Evolutionary conservation across 2,329 filamentous ascomycete species (phyloP).

Genomic region (Phialophora expanda): DNA sequence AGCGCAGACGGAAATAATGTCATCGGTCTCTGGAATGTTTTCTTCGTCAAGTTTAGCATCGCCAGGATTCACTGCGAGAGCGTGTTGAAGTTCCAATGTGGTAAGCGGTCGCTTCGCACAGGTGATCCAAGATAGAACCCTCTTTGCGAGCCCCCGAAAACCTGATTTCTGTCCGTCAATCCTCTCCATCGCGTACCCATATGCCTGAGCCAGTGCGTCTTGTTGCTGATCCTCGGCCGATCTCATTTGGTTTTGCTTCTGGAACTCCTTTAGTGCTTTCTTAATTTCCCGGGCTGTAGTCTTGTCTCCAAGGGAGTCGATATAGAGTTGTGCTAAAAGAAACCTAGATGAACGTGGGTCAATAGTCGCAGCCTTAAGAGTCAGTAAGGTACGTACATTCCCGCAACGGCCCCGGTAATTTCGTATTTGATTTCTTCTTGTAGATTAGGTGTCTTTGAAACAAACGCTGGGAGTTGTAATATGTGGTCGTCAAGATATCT

Average conservation of each 20-base stretch:
- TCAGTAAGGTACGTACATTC: constrained; percentile 35
- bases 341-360: constrained; percentile 16
- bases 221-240: neutral
- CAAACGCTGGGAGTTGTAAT: constrained; percentile 14
- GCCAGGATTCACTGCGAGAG: constrained; percentile 38
- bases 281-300: neutral
- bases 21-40: constrained; percentile 34
- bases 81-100: constrained; percentile 39
- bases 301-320: constrained; percentile 1
- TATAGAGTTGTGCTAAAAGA: constrained; percentile 22
- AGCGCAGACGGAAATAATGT: constrained; percentile 38
- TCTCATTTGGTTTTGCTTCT: constrained; percentile 1
- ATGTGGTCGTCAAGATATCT: constrained; percentile 31
- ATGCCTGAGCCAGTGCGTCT: too few relatives aligned
- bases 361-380: neutral
- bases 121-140: constrained; percentile 38
- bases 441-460: constrained; percentile 11
- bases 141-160: constrained; percentile 26
- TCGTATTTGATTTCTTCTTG: constrained; percentile 18
- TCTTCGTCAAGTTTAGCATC: constrained; percentile 36
- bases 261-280: neutral
- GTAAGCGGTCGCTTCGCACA: constrained; percentile 35
- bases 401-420: constrained; percentile 30
- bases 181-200: constrained; percentile 18
- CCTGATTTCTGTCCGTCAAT: constrained; percentile 30